A percentile compares a stretch with the other conserved stretches of the same genome.
These are phyloP conservation scores for Fraxinus platypoda DNA, from an alignment of 305 asterid genomes.

Conservation along the genomic window DNA sequence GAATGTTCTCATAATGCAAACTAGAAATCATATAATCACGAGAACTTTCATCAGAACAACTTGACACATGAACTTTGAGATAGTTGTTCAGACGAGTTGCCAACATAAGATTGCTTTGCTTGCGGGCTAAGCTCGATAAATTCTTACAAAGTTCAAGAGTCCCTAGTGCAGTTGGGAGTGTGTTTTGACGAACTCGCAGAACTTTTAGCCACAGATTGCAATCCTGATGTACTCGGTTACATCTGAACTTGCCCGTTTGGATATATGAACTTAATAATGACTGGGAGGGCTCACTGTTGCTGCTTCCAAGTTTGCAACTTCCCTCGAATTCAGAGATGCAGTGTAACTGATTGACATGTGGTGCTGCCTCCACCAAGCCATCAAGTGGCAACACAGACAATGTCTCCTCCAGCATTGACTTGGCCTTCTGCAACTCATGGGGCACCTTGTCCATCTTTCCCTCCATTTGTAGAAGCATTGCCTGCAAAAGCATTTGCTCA, in stretches of 20 bases:
- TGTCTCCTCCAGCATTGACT: slow-evolving; percentile 75
- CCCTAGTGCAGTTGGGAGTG: slow-evolving; percentile 57
- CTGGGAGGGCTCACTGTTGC: slow-evolving; percentile 42
- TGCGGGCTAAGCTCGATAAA: slow-evolving; percentile 73
- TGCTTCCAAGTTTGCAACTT: slow-evolving; percentile 47
- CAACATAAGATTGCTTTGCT: slow-evolving; percentile 75
- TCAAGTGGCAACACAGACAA: slow-evolving; percentile 84
- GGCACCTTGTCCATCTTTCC: slow-evolving; percentile 78
- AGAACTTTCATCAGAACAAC: slow-evolving; percentile 52
- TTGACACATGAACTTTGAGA: slow-evolving; percentile 54
- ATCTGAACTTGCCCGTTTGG: slow-evolving; percentile 65
- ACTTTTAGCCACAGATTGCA: slow-evolving; percentile 95
- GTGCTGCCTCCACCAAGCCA: slow-evolving; percentile 86
- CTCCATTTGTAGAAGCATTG: slow-evolving; percentile 81
- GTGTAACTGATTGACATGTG: slow-evolving; percentile 70
- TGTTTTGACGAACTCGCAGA: slow-evolving; percentile 71
- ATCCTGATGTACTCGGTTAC: slow-evolving; percentile 67
- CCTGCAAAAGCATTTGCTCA: slow-evolving; percentile 98
- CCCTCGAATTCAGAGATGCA: slow-evolving; percentile 90
- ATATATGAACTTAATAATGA: slow-evolving; percentile 68
- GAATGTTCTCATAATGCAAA: slow-evolving; percentile 70
- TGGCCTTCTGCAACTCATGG: slow-evolving; percentile 79
- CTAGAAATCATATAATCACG: slow-evolving; percentile 56
- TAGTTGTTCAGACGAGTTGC: slow-evolving; percentile 73
- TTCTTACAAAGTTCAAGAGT: slow-evolving; percentile 84